Evolutionary conservation across 768 basidiomycete genomes (phyloP), one percentile per base, ranked within the genome.

Genomic region (Amanita exitialis): DNA sequence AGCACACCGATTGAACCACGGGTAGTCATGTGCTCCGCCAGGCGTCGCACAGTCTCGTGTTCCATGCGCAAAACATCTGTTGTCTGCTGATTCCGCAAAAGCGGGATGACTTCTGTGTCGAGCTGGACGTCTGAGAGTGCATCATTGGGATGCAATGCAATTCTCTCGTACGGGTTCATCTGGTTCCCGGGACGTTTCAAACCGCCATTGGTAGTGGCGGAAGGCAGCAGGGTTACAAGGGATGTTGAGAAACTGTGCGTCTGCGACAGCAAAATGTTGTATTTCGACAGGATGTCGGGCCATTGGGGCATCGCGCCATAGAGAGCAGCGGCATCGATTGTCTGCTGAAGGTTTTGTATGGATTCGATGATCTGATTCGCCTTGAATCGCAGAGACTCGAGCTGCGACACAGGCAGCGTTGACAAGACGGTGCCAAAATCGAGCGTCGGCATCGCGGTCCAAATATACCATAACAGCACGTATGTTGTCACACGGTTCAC

Each of bases 211-310:
- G 34, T 36, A 6, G 32, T 41, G 28, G 61, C 54, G 1, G 62
- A 57, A 21, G 64, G 67, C 34, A 69, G 54, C 44, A 70, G 64
- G 51, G 71, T 65, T 15, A 76, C 67, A 37, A 89, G 74, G 0
- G 80, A 77, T 47, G 73, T 79, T 39, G 82, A 83, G 58, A 92
- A 81, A 57, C 75, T 84, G 61, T 87, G 86, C 0, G 86, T 87
- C 59, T 91, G 90, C 0, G 86, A 87, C 50, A 91, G 76, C 23
- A 92, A 74, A 55, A 88, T 75, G 57, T 83, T 90, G 76, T 90
- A 91, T 70, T 90, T 90, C 12, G 83, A 81, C 49, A 91, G 73
- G 49, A 92, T 79, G 59, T 91, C 89, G 2, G 89, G 90, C 90
- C 90, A 91, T 6, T 85, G 66, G 2, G 83, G 81, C 80, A 90